Base-by-base conservation (phyloP, 805 yeast species). In the Lipomyces starkeyi region DNA sequence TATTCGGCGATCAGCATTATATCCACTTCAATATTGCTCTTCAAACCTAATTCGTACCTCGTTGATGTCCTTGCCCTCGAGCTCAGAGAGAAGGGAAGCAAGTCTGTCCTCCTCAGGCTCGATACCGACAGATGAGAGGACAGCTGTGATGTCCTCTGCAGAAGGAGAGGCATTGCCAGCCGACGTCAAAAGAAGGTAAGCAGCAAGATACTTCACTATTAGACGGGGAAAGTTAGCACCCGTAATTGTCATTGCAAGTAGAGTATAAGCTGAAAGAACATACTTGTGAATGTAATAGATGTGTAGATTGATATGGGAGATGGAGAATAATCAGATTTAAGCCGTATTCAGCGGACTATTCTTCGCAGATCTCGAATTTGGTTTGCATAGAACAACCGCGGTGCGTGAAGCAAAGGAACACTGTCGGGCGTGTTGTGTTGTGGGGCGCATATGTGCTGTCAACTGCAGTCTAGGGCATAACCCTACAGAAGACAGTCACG, bases 141-240 rank as follows among this genome's bases (percentile, higher is more conserved):
- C 90, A 77, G 89, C 79, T 84, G 91, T 85, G 87, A 95, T 87
- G 83, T 92, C 94, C 80, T 90, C 88, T 78, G 97, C 96, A 77
- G 97, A 86, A 85, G 99, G 98, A 79, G 95, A 80, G 82, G 93
- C 83, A 87, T 88, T 89, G 83, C 98, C 99, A 84, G 97, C 97
- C 83, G 95, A 93, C 86, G 90, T 93, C 85, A 95, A 89, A 86
- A 94, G 90, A 85, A 95, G 90, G 88, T 95, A 95, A 84, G 99
- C 98, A 86, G 99, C 99, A 86, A 95, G 90, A 89, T 94, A 94
- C 91, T 93, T 95, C 98, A 93, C 86, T 81, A 60, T 13, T 58
- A 43, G 25, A 58, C 11, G n/a, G 5, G 32, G 32, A 2, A 34
- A n/a, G 8, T 35, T 20, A 35, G 56, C 17, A 20, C 9, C 8